Evolutionary conservation across 2,329 filamentous ascomycete genomes (phyloP).

Genomic region (Epicoccum sorghinum): DNA sequence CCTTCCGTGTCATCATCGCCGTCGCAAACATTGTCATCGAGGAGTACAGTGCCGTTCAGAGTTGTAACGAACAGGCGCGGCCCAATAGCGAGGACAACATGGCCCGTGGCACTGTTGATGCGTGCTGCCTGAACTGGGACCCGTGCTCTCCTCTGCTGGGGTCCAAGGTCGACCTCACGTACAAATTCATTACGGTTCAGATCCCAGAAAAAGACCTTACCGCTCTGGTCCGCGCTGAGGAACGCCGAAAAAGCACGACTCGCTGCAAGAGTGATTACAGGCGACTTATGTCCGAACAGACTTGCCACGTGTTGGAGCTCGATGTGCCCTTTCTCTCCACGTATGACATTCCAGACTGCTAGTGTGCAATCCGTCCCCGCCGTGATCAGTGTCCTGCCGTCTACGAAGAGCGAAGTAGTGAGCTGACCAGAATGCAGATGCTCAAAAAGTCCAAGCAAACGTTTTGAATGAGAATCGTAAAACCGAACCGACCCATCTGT

Average conservation of each 20-base stretch:
- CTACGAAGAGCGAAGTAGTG: slow-evolving; percentile 81
- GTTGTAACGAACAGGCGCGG: slow-evolving; percentile 79
- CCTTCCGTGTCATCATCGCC: slow-evolving; percentile 67
- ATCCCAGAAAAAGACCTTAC: slow-evolving; percentile 89
- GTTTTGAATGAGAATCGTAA: slow-evolving; percentile 81
- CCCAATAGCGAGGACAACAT: slow-evolving; percentile 84
- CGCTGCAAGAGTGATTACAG: slow-evolving; percentile 81
- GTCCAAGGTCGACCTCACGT: slow-evolving; percentile 65
- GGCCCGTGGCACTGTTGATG: slow-evolving; percentile 90
- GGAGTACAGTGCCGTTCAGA: slow-evolving; percentile 81
- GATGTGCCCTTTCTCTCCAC: slow-evolving; percentile 65
- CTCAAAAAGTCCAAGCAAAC: slow-evolving; percentile 86
- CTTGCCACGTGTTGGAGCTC: slow-evolving; percentile 80
- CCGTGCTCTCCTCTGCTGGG: slow-evolving; percentile 28
- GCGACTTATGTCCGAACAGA: slow-evolving; percentile 87
- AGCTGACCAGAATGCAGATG: slow-evolving; percentile 92
- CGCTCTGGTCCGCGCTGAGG: slow-evolving; percentile 80
- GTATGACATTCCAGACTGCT: slow-evolving; percentile 77
- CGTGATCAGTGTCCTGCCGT: slow-evolving; percentile 89
- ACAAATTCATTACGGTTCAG: slow-evolving; percentile 89
- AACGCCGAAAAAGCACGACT: slow-evolving; percentile 89
- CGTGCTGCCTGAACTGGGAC: slow-evolving; percentile 69
- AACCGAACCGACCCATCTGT: slow-evolving; percentile 92
- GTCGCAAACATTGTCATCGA: slow-evolving; percentile 81
- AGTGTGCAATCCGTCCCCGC: slow-evolving; percentile 92